phyloP scores from a whole-genome alignment of 768 basidiomycete genomes.

The Paxillus ammoniavirescens region DNA sequence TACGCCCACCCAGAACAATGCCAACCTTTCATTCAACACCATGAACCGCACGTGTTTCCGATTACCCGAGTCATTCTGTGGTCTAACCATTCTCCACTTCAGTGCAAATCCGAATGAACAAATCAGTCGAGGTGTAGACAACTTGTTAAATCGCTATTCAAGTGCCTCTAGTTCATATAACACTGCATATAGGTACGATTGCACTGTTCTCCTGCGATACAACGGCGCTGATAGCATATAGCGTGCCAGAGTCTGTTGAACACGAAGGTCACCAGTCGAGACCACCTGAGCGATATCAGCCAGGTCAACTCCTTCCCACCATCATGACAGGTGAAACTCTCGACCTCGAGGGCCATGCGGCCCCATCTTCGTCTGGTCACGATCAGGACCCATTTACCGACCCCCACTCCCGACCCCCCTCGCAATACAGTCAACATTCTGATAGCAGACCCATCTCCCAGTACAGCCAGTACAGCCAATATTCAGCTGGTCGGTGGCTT shows the following conservation, averaged over 20 bases:
- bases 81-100: background rate
- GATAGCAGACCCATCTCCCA: conserved; percentile 31
- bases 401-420: conserved; percentile 27
- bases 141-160: conserved; percentile 1
- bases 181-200: background rate
- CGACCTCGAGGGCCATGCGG: conserved; percentile 41
- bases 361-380: conserved; percentile 23
- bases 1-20: background rate
- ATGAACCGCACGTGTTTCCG: conserved; percentile 3
- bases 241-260: conserved; percentile 9
- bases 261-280: conserved; percentile 1
- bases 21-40: too few species aligned
- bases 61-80: background rate
- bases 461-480: conserved; percentile 37
- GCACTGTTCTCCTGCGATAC: background rate
- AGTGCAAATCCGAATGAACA: background rate
- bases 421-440: conserved; percentile 26
- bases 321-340: conserved; percentile 67
- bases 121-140: background rate
- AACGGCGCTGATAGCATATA: background rate
- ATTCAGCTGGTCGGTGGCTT: conserved; percentile 33
- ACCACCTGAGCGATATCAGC: conserved; percentile 47
- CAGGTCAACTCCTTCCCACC: conserved; percentile 58
- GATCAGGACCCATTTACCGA: conserved; percentile 31
- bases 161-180: background rate